Percentiles rank a stretch among this genome's conserved stretches.
Conservation (phyloP, 441 rosid species). For the Populus hybrid region DNA sequence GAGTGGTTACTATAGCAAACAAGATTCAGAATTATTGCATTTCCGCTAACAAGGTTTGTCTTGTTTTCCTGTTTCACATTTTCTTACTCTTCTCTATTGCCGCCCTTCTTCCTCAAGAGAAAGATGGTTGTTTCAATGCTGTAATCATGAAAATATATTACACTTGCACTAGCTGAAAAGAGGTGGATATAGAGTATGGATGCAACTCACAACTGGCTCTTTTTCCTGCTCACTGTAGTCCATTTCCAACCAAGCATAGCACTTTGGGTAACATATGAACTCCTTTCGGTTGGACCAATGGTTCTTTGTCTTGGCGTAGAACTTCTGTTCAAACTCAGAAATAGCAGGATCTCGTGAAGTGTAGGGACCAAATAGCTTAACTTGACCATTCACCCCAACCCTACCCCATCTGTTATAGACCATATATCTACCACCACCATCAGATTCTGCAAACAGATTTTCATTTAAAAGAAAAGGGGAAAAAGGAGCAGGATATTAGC, state of each 20-base stretch:
- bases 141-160: neutral
- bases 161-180: neutral
- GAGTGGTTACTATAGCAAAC: neutral
- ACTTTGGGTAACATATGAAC: conserved; percentile 55
- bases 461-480: neutral
- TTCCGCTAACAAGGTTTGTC: neutral
- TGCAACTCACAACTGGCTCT: conserved; percentile 41
- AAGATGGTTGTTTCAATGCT: neutral
- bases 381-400: conserved; percentile 82
- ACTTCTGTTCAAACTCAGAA: conserved; percentile 56
- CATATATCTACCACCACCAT: conserved; percentile 50
- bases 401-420: conserved; percentile 78
- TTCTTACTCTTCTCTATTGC: neutral
- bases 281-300: conserved; percentile 53
- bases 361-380: conserved; percentile 69
- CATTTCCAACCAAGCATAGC: conserved; percentile 80
- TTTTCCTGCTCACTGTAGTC: conserved; percentile 58
- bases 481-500: neutral
- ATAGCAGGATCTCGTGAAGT: conserved; percentile 49
- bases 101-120: neutral
- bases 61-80: neutral
- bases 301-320: conserved; percentile 68
- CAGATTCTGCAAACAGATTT: conserved; percentile 49
- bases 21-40: neutral
- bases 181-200: neutral